Base-by-base conservation (phyloP, 2,329 filamentous ascomycete species). In the Sporothrix luriei region DNA sequence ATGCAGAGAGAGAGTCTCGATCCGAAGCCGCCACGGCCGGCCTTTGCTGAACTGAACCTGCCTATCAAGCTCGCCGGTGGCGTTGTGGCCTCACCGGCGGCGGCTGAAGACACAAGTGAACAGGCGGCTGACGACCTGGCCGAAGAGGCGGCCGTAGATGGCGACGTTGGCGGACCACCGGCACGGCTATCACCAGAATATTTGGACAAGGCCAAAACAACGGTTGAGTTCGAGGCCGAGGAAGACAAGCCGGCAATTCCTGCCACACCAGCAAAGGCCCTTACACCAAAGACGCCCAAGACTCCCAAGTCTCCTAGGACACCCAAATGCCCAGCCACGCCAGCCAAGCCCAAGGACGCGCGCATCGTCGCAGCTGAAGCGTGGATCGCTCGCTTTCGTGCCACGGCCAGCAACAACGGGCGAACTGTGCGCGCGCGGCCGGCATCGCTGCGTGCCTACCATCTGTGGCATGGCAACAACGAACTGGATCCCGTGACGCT, bases 21-120 rank as follows among this genome's bases (percentile, higher is more conserved):
- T 14, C 93, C 93, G 1, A 84, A 81, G 2, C 94, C 94, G 5
- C 90, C 91, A 3, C 82, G 86, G 7, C 93, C 93, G 0, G 83
- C 85, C 19, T 84, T 88, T 74, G 88, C 86, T 3, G 93, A 96
- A 76, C 81, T 89, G 4, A 83, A 88, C 55, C 75, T 85, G 29
- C 89, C 90, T 0, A 90, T 94, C 68, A 80, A 84, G 19, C 76
- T 89, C 19, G 83, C 84, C 0, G 79, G 84, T 57, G 84, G 82
- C 9, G 62, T 51, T 0, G 70, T 77, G 5, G 75, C 76, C 9
- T 72, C 79, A 14, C 71, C 74, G 66, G 66, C 70, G 64, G 74
- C 73, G 4, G 73, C 79, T 2, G 75, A 77, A 2, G 75, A 79
- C n/a, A 72, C 72, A 48, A 73, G 74, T 14, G 78, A 79, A 29